Evolutionary conservation across 768 basidiomycete genomes (phyloP).

Genomic region (Agrocybe pediades): DNA sequence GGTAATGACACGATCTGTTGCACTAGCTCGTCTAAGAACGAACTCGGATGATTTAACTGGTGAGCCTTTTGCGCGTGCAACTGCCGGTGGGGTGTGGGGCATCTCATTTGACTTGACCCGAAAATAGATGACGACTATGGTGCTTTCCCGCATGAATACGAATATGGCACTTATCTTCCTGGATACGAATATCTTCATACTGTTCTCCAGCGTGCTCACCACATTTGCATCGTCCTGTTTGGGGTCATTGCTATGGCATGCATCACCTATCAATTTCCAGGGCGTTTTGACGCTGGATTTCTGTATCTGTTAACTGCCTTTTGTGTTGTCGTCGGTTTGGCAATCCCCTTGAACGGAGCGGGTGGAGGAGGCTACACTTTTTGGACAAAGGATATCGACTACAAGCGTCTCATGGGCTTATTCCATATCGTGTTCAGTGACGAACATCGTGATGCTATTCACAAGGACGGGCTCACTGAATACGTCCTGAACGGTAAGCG

Average conservation of each 20-base stretch:
- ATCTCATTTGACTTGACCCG: background rate
- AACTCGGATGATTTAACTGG: slow-evolving; percentile 21
- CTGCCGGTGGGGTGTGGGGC: no score
- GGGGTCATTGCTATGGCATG: slow-evolving; percentile 24
- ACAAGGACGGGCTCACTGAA: slow-evolving; percentile 36
- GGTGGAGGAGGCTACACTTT: slow-evolving; percentile 42
- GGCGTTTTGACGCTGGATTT: slow-evolving; percentile 20
- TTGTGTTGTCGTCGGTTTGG: slow-evolving; percentile 30
- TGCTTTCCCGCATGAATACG: slow-evolving; percentile 18
- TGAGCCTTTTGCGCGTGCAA: slow-evolving; percentile 8
- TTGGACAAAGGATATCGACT: slow-evolving; percentile 36
- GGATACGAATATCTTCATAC: slow-evolving; percentile 33
- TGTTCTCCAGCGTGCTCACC: slow-evolving; percentile 21
- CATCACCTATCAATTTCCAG: slow-evolving; percentile 15
- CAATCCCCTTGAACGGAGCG: slow-evolving; percentile 34
- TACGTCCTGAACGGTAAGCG: slow-evolving; percentile 32
- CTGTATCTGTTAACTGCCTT: slow-evolving; percentile 27
- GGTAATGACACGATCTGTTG: background rate
- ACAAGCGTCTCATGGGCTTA: slow-evolving; percentile 37
- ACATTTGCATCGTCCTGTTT: slow-evolving; percentile 23
- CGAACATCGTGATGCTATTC: slow-evolving; percentile 33
- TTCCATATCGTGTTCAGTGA: slow-evolving; percentile 39
- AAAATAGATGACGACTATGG: background rate
- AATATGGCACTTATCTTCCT: slow-evolving; percentile 35
- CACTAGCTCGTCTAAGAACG: slow-evolving; percentile 25